Percentiles rank a stretch among this genome's conserved stretches.
Conservation (phyloP, 1,284 basidiomycete species). For the Rhodotorula sp. region DNA sequence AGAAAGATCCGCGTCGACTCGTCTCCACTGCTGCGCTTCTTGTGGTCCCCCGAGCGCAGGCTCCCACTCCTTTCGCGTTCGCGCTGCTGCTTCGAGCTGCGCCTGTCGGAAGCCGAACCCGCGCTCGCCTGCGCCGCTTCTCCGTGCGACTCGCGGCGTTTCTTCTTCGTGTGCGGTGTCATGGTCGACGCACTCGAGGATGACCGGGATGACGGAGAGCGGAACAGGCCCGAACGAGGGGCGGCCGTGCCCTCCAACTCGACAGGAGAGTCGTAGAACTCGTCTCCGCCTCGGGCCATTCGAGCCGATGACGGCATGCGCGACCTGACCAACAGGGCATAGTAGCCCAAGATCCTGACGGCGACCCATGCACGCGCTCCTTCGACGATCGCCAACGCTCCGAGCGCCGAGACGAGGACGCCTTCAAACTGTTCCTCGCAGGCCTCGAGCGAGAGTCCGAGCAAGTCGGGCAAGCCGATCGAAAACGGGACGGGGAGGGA, state of each 20-base stretch:
- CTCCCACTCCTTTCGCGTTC: background rate
- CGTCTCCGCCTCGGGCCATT: background rate
- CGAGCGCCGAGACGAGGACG: constrained; percentile 3
- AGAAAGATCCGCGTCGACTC: constrained; percentile 20
- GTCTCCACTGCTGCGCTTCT: background rate
- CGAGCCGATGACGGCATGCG: background rate
- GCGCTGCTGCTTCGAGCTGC: background rate
- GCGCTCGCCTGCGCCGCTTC: background rate
- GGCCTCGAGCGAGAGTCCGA: constrained; percentile 25
- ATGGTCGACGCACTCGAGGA: background rate
- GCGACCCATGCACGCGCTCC: constrained; percentile 14
- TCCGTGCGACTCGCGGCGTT: constrained; percentile 12
- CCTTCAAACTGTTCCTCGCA: constrained; percentile 34
- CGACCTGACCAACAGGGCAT: constrained; percentile 2
- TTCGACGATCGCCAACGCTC: constrained; percentile 8
- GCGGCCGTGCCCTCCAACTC: constrained; percentile 5
- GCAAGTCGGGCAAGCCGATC: constrained; percentile 19
- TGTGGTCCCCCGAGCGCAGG: background rate
- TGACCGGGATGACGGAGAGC: background rate
- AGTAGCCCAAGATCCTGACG: constrained; percentile 20
- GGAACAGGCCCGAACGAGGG: too few relatives aligned
- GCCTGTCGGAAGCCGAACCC: background rate
- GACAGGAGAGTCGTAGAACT: constrained; percentile 24
- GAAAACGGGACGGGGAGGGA: constrained; percentile 3
- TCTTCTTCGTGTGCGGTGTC: constrained; percentile 2